Evolutionary conservation across 2,329 filamentous ascomycete genomes (phyloP), one percentile per base, ranked within the genome.

Genomic region (Elsinoe fawcettii): DNA sequence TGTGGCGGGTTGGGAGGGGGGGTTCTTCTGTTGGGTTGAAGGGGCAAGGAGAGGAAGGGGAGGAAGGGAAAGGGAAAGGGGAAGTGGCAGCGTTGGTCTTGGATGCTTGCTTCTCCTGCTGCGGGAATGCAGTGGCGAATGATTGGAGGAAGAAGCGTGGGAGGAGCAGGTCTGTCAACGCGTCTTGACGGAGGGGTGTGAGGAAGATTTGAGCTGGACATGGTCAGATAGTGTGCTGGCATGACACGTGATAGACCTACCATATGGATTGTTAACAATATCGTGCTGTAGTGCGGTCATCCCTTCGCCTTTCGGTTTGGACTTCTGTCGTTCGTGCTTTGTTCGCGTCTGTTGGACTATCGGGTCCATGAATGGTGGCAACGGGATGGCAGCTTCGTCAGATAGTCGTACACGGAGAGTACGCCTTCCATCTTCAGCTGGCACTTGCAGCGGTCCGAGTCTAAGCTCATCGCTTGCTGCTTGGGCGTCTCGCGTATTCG

Each of bases 231-330:
- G 46, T 16, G 27, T 4, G 12, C 30, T 36, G 2, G 4, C 22
- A 16, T 14, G n/a, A 20, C 34, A 7, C 6, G 20, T 20, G 18
- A 32, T 3, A 1, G 20, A 55, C 72, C 27, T 72, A 86, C 84
- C 86, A 63, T 81, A 89, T 2, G 84, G 75, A 62, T 87, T 90
- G 36, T 75, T 75, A 27, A 72, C 73, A 1, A 90, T 71, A 59
- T 80, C 78, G 58, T 74, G 75, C 64, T 85, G 81, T 59, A 88
- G 80, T 2, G 75, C 70, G 1, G 73, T 71, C 23, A 73, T 68
- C 20, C 69, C 63, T 58, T 71, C 70, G 0, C 67, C 64, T 58
- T 75, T 75, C 43, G 69, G 75, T 60, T 71, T 63, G 12, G 66
- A 64, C 54, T 71, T 77, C 12, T 74, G 73, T 37, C 73, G 67